Conservation (phyloP, 2,329 filamentous ascomycete genomes). For the Teratosphaeria destructans region DNA sequence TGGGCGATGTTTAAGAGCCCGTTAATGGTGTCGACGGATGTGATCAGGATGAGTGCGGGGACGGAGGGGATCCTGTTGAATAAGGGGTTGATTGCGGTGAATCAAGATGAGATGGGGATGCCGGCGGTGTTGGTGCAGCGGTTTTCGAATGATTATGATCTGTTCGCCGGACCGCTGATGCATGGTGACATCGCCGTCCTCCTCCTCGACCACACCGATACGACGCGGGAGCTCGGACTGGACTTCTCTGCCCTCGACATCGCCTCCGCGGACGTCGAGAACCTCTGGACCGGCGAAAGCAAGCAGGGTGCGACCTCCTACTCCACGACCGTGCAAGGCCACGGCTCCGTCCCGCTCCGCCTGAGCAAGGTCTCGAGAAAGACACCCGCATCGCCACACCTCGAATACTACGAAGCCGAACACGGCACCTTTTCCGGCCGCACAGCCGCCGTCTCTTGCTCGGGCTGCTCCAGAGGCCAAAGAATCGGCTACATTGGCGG, state of each 20-base stretch:
- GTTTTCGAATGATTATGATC: background rate
- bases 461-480: constrained; percentile 22
- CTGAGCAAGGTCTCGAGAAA: background rate
- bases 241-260: background rate
- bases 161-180: background rate
- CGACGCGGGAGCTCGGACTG: background rate
- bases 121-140: constrained; percentile 10
- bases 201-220: background rate
- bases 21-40: constrained; percentile 10
- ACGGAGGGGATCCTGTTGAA: background rate
- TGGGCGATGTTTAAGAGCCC: constrained; percentile 34
- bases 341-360: background rate
- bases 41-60: background rate
- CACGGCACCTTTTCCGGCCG: constrained; percentile 23
- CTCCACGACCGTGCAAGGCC: background rate
- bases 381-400: background rate
- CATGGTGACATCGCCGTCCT: background rate
- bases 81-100: background rate
- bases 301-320: background rate
- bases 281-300: background rate
- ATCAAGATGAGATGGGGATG: background rate
- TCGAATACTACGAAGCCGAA: constrained; percentile 20
- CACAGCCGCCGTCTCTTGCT: constrained; percentile 21
- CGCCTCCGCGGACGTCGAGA: background rate
- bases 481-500: constrained; percentile 25